Evolutionary conservation across 2,329 filamentous ascomycete species (phyloP).

Genomic region (Meredithiella fracta): DNA sequence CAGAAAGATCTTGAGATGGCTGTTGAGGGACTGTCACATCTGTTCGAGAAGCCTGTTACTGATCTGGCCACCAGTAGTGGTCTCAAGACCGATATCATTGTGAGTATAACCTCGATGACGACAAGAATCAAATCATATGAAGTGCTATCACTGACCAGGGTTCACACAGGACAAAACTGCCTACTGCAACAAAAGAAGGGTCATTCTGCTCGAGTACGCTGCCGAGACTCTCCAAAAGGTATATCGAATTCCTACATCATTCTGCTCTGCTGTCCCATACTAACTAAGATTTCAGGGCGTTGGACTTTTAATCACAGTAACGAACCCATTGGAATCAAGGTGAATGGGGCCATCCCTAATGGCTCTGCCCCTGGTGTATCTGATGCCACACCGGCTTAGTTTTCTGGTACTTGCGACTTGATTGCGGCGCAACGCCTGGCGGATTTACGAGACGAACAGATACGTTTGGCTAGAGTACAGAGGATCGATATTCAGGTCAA

Average conservation of each 20-base stretch:
- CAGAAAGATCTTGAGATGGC: slow-evolving; percentile 97
- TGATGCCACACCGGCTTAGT: neutral
- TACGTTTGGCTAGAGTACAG: too few relatives aligned
- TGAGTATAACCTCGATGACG: neutral
- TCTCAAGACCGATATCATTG: slow-evolving; percentile 8
- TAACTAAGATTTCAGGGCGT: slow-evolving; percentile 9
- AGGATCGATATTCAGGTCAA: too few relatives aligned
- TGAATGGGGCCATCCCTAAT: too few relatives aligned
- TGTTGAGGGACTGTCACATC: slow-evolving; percentile 90
- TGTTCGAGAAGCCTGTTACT: slow-evolving; percentile 94
- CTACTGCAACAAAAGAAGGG: slow-evolving; percentile 82
- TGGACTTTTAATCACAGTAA: slow-evolving; percentile 14
- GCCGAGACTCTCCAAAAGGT: slow-evolving; percentile 86
- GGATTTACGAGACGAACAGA: too few relatives aligned
- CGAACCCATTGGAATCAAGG: slow-evolving; percentile 10
- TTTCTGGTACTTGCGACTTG: too few relatives aligned
- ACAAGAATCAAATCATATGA: too few relatives aligned
- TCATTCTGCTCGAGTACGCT: slow-evolving; percentile 82
- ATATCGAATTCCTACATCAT: slow-evolving; percentile 16
- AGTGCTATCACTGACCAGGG: neutral
- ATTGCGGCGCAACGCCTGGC: too few relatives aligned
- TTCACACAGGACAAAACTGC: slow-evolving; percentile 60
- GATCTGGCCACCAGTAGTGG: slow-evolving; percentile 48
- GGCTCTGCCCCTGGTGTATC: neutral
- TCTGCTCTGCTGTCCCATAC: neutral